Conservation (phyloP, 371 early-diverging fungal genomes). For the Mortierella sp. region DNA sequence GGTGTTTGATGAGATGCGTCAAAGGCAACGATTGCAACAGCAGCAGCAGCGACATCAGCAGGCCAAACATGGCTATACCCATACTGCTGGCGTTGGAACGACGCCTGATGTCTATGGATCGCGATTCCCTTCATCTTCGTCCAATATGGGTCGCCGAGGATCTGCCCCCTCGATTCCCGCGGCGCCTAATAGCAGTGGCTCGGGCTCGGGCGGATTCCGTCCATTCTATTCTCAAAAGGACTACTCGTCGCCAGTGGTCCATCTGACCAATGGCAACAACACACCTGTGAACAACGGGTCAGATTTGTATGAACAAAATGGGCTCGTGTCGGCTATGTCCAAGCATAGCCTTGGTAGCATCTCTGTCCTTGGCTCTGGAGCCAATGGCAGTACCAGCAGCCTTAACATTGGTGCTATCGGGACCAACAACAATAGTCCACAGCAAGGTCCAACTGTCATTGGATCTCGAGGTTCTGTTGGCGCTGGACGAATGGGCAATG, state of each 20-base stretch:
- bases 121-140: constrained; percentile 33
- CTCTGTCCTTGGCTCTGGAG: constrained; percentile 1
- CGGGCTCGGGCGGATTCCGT: neutral
- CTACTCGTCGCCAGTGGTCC: no score
- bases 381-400: neutral
- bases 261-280: neutral
- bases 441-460: no score
- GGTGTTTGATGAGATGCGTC: constrained; percentile 47
- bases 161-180: constrained; percentile 28
- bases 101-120: constrained; percentile 34
- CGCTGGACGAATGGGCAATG: neutral
- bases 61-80: constrained; percentile 12
- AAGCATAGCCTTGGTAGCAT: constrained; percentile 1
- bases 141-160: constrained; percentile 35
- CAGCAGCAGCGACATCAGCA: constrained; percentile 23
- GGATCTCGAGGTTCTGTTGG: neutral
- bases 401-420: neutral
- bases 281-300: constrained; percentile 18
- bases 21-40: constrained; percentile 23
- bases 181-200: no score
- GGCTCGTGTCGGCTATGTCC: neutral
- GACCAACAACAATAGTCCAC: constrained; percentile 1
- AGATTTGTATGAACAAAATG: neutral
- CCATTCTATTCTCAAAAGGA: no score
- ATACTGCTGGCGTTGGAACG: constrained; percentile 8